phyloP scores from a whole-genome alignment of 1,284 basidiomycete species.

The Rugosomyces carneus region DNA sequence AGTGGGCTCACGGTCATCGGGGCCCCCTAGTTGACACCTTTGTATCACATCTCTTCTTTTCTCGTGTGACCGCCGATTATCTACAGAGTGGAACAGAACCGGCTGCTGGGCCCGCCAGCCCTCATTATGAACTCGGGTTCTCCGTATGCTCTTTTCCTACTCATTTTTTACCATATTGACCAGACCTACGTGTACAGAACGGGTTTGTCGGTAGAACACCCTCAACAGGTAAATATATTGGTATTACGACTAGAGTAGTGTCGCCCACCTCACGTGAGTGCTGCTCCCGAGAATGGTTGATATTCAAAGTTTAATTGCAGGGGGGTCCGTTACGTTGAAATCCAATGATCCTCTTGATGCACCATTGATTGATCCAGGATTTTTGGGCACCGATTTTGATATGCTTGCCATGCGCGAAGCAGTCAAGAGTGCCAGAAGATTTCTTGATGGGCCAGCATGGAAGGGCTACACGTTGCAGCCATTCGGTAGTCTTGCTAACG shows the following conservation, averaged over 20 bases:
- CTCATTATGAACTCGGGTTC: slow-evolving; percentile 16
- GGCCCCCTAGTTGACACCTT: slow-evolving; percentile 17
- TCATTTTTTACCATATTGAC: background rate
- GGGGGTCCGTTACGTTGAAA: slow-evolving; percentile 29
- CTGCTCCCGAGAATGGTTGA: background rate
- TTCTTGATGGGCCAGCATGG: slow-evolving; percentile 28
- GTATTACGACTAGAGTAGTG: slow-evolving; percentile 12
- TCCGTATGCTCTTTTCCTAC: slow-evolving; percentile 4
- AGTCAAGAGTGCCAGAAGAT: slow-evolving; percentile 24
- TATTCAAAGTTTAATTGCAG: slow-evolving; percentile 13
- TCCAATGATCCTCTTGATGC: slow-evolving; percentile 27
- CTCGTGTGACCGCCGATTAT: slow-evolving; percentile 3
- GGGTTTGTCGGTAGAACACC: slow-evolving; percentile 13
- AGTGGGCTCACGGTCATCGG: slow-evolving; percentile 8
- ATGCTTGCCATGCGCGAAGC: slow-evolving; percentile 25
- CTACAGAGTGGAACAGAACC: slow-evolving; percentile 7
- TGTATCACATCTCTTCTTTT: slow-evolving; percentile 11
- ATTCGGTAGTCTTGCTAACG: slow-evolving; percentile 12
- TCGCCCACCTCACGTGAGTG: slow-evolving; percentile 12
- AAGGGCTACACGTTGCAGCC: slow-evolving; percentile 24
- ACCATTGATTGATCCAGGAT: slow-evolving; percentile 32
- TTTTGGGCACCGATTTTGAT: slow-evolving; percentile 29
- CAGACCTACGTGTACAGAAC: slow-evolving; percentile 4
- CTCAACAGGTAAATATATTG: slow-evolving; percentile 10
- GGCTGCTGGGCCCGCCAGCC: slow-evolving; percentile 13